A percentile compares a stretch with the other conserved stretches of the same genome.
Evolutionary conservation across 2,329 filamentous ascomycete species (phyloP).

Genomic region (Didymella arachidicola): DNA sequence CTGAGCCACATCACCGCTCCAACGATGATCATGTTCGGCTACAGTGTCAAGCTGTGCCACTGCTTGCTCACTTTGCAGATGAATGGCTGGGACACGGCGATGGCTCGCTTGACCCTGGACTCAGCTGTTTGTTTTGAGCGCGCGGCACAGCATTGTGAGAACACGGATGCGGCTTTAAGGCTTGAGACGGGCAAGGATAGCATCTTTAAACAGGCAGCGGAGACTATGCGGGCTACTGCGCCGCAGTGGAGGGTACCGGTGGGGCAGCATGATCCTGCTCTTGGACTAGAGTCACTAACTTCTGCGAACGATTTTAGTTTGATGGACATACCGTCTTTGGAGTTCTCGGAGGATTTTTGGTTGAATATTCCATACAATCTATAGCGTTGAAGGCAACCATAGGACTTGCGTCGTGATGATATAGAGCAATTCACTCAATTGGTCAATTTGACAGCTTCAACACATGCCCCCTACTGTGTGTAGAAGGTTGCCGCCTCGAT

Average conservation of each 20-base stretch:
- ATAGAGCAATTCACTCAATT: neutral
- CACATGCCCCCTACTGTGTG: neutral
- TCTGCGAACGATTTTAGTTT: neutral
- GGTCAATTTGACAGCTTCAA: neutral
- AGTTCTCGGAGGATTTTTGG: slow-evolving; percentile 33
- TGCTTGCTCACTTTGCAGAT: slow-evolving; percentile 24
- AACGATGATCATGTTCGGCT: slow-evolving; percentile 25
- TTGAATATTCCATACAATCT: slow-evolving; percentile 20
- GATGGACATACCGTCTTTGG: slow-evolving; percentile 20
- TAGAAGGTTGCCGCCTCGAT: neutral
- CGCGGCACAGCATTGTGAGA: slow-evolving; percentile 19
- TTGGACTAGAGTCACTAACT: slow-evolving; percentile 8
- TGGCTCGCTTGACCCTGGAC: slow-evolving; percentile 21
- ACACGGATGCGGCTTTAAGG: slow-evolving; percentile 16
- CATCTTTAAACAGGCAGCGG: slow-evolving; percentile 25
- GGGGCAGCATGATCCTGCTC: neutral
- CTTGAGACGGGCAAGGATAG: slow-evolving; percentile 28
- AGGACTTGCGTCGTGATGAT: neutral
- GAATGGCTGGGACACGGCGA: slow-evolving; percentile 25
- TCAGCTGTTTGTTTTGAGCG: slow-evolving; percentile 21
- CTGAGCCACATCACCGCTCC: slow-evolving; percentile 17
- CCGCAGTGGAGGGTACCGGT: slow-evolving; percentile 22
- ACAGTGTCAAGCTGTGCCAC: slow-evolving; percentile 25
- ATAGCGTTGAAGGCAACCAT: neutral
- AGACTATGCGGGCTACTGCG: slow-evolving; percentile 22